phyloP scores from a whole-genome alignment of 768 basidiomycete genomes.

The Panaeolus cyanescens region DNA sequence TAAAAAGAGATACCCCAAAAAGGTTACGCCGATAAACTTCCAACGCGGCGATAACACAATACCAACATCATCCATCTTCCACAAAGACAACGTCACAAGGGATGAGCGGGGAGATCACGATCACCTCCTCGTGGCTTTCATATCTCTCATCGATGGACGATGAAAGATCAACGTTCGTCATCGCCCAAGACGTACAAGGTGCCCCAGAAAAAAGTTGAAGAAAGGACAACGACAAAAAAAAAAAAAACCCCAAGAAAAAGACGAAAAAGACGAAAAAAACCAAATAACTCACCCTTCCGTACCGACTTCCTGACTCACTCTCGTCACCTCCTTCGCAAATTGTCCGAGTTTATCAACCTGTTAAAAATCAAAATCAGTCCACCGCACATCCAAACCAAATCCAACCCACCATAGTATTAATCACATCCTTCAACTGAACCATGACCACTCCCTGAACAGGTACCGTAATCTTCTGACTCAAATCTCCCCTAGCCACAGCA shows the following conservation, averaged over 20 bases:
- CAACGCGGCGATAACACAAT: too few species aligned
- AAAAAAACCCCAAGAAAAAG: too few species aligned
- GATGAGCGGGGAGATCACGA: too few species aligned
- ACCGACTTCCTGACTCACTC: conserved; percentile 83
- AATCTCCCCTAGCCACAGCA: conserved; percentile 74
- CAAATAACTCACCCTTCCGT: conserved; percentile 59
- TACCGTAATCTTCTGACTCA: conserved; percentile 79
- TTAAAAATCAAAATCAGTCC: neutral
- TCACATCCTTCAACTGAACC: conserved; percentile 80
- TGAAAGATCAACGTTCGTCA: too few species aligned
- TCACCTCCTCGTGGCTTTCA: too few species aligned
- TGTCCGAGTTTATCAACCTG: conserved; percentile 65
- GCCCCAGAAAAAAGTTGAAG: neutral
- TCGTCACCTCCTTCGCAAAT: conserved; percentile 90
- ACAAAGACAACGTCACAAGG: too few species aligned
- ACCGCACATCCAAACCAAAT: neutral
- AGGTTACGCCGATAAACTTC: too few species aligned
- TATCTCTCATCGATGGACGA: too few species aligned
- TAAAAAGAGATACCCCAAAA: too few species aligned
- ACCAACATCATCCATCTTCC: too few species aligned
- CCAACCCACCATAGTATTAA: conserved; percentile 61
- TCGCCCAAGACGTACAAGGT: too few species aligned
- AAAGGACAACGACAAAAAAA: conserved; percentile 2
- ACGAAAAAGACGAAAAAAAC: conserved; percentile 6
- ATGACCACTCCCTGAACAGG: conserved; percentile 78